Conservation (phyloP, 2,329 filamentous ascomycete species). For the Neonectria ditissima region DNA sequence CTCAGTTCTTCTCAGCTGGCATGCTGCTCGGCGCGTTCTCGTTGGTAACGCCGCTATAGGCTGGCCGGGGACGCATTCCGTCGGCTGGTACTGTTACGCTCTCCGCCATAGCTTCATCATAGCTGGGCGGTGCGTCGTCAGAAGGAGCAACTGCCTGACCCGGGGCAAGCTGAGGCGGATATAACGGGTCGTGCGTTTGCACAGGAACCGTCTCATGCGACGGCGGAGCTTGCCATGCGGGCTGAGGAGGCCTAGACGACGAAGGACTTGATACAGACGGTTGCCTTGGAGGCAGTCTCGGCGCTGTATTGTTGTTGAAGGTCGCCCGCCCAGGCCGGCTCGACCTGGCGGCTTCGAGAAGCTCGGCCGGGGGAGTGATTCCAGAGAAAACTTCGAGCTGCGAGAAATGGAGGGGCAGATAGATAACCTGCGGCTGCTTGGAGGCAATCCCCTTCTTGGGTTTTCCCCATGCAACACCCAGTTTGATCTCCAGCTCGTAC, state of each 20-base stretch:
- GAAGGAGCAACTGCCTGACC: slow-evolving; percentile 59
- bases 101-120: slow-evolving; percentile 91
- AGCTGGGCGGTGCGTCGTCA: slow-evolving; percentile 91
- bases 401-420: slow-evolving; percentile 82
- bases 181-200: slow-evolving; percentile 61
- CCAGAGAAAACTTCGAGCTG: slow-evolving; percentile 85
- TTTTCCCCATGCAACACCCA: slow-evolving; percentile 81
- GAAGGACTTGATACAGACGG: slow-evolving; percentile 27
- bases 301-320: slow-evolving; percentile 45
- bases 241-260: slow-evolving; percentile 29
- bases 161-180: slow-evolving; percentile 66
- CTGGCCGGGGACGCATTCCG: slow-evolving; percentile 69
- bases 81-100: slow-evolving; percentile 77
- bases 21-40: slow-evolving; percentile 69
- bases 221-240: slow-evolving; percentile 40
- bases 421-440: slow-evolving; percentile 73
- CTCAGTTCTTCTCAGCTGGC: slow-evolving; percentile 55
- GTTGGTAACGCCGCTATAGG: slow-evolving; percentile 74
- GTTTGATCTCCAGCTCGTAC: slow-evolving; percentile 86
- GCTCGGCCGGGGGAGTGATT: slow-evolving; percentile 81
- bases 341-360: slow-evolving; percentile 70
- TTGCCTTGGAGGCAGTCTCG: slow-evolving; percentile 52
- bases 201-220: slow-evolving; percentile 40
- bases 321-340: slow-evolving; percentile 55
- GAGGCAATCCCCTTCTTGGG: slow-evolving; percentile 51